Evolutionary conservation across 2,329 filamentous ascomycete species (phyloP), one percentile per base, ranked within the genome.

Genomic region (Apiospora malaysiana): DNA sequence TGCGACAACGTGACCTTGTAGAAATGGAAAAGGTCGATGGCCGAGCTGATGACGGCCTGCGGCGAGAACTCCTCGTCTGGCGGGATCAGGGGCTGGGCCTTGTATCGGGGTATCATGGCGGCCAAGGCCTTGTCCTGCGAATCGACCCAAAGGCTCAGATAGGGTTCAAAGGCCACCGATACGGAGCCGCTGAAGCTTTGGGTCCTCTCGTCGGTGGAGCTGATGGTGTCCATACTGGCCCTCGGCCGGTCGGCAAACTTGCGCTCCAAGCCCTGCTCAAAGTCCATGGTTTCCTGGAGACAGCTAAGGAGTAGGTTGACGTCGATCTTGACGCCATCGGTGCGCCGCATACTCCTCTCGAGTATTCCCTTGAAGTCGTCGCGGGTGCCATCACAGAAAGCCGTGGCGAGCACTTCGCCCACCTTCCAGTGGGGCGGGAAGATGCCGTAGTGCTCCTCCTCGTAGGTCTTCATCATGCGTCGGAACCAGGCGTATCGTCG

Each of bases 11-110:
- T 95, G 71, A 95, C 89, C 72, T 97, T 94, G 83, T 99, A 99
- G 79, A 98, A 97, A 77, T 97, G 94, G 82, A 99, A 99, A 0
- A 99, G 88, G 79, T 99, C 96, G 65, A 97, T 98, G 4, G 96
- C 97, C 0, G 96, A 98, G 1, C 92, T 87, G 71, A 98, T 95
- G 70, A 99, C 95, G 63, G 94, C 91, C 79, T 97, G 94, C 0
- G 93, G 87, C 56, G 94, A 93, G 80, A 98, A 98, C 70, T 99
- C 96, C 76, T 99, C 96, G 75, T 98, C 96, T 0, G 88, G 84
- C 3, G 93, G 90, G 51, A 94, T 87, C 2, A 97, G 86, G 0
- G 94, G 92, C 76, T 97, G 94, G 72, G 88, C 68, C 74, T 93
- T 93, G 82, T 98, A 98, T 79, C 91, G 94, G 0, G 94, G 94